Percentiles rank a stretch among this genome's conserved stretches.
These are phyloP conservation scores for Phytophthora brassicae DNA, from an alignment of 352 stramenopile genomes.

Conservation along the genomic window DNA sequence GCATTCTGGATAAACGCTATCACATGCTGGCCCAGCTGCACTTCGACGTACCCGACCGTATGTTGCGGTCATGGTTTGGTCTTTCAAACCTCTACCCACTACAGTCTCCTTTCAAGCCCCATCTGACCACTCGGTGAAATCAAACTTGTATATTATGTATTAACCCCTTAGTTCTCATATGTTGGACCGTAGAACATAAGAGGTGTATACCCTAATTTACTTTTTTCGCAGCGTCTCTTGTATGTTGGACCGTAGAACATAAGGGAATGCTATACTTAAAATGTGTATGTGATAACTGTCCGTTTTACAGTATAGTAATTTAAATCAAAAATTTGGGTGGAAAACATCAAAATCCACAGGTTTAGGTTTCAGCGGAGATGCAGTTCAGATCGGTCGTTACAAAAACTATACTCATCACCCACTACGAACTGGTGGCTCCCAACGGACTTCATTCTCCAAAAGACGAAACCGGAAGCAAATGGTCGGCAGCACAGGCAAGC, in stretches of 20 bases:
- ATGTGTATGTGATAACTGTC: conserved; percentile 1
- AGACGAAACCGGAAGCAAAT: too few species aligned
- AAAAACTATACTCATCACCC: too few species aligned
- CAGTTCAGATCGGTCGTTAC: too few species aligned
- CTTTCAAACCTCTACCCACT: too few species aligned
- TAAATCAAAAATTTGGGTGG: not conserved
- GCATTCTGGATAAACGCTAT: conserved; percentile 3
- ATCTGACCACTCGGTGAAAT: conserved; percentile 12
- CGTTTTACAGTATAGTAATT: not conserved
- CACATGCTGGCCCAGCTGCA: not conserved
- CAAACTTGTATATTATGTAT: not conserved
- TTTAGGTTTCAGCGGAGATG: conserved; percentile 6
- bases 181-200: conserved; percentile 10
- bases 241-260: conserved; percentile 1
- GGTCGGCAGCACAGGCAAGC: too few species aligned
- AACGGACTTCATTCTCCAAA: too few species aligned
- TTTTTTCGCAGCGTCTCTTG: not conserved
- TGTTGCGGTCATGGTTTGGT: conserved; percentile 12
- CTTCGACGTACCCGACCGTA: conserved; percentile 3
- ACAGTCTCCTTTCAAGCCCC: conserved; percentile 19
- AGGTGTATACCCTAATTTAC: not conserved
- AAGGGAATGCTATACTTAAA: not conserved
- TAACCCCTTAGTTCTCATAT: conserved; percentile 5
- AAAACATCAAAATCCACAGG: conserved; percentile 3
- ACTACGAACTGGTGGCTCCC: too few species aligned